Evolutionary conservation across 2,329 filamentous ascomycete species (phyloP).

Genomic region (Pestalotiopsis fici): DNA sequence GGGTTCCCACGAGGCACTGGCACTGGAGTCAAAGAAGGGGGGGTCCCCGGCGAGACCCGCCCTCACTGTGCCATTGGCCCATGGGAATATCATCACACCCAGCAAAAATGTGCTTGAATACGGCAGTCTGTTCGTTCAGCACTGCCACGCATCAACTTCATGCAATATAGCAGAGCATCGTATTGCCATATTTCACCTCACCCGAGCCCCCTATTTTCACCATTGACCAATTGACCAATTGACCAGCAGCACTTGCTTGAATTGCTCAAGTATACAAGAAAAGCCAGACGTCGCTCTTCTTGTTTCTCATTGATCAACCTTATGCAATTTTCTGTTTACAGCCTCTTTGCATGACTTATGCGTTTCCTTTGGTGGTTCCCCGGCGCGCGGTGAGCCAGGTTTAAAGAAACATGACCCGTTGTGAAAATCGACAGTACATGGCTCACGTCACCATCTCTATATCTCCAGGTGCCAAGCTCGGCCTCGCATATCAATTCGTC

Average conservation of each 20-base stretch:
- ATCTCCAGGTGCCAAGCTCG: not conserved
- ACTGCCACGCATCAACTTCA: not conserved
- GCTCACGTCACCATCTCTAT: not conserved
- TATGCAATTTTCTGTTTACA: not conserved
- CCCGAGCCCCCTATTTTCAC: not conserved
- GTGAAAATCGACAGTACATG: not conserved
- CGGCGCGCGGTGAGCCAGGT: no score
- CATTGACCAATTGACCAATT: not conserved
- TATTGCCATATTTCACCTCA: not conserved
- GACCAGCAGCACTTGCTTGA: not conserved
- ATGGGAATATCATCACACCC: not conserved
- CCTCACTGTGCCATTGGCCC: not conserved
- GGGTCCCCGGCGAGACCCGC: not conserved
- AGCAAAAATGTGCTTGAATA: not conserved
- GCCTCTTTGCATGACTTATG: constrained; percentile 2
- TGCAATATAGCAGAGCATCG: not conserved
- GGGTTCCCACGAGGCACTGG: not conserved
- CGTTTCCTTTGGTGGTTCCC: no score
- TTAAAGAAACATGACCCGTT: not conserved
- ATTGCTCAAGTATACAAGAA: not conserved
- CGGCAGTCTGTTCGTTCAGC: not conserved
- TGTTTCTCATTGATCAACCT: not conserved
- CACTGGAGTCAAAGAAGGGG: not conserved
- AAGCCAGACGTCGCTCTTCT: not conserved
- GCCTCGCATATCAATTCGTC: not conserved